These are phyloP conservation scores for Carex pumila DNA, from an alignment of 176 grass and related monocot species.

Conservation along the genomic window DNA sequence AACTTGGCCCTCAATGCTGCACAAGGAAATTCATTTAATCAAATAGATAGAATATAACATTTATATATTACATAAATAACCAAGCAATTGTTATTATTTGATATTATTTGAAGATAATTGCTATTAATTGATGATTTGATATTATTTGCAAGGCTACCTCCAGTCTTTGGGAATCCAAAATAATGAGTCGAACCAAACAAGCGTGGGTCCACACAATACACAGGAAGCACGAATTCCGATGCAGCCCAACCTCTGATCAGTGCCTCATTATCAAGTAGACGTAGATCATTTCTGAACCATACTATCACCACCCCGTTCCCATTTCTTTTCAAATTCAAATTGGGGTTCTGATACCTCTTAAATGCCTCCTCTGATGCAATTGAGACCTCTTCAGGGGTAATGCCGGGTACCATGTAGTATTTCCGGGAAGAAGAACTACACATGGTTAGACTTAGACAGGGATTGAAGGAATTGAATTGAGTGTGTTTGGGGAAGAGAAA, in stretches of 20 bases:
- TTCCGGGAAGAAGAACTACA: constrained; percentile 2
- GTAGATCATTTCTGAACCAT: constrained; percentile 88
- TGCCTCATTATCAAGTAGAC: constrained; percentile 67
- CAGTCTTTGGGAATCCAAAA: constrained; percentile 88
- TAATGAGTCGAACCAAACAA: constrained; percentile 43
- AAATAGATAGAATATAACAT: too few relatives aligned
- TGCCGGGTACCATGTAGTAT: constrained; percentile 36
- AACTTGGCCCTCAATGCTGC: too few relatives aligned
- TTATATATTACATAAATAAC: too few relatives aligned
- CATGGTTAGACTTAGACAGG: constrained; percentile 14
- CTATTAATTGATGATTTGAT: too few relatives aligned
- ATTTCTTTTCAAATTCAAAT: constrained; percentile 21
- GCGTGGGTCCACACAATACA: constrained; percentile 77
- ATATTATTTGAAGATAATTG: too few relatives aligned
- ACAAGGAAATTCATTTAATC: too few relatives aligned
- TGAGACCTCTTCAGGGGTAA: constrained; percentile 26
- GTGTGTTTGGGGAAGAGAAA: constrained; percentile 14
- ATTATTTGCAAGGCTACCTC: constrained; percentile 25
- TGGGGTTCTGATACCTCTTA: constrained; percentile 26
- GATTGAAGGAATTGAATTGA: not conserved
- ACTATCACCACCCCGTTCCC: constrained; percentile 43
- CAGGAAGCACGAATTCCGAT: constrained; percentile 50
- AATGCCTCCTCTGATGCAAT: constrained; percentile 41
- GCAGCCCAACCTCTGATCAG: constrained; percentile 49
- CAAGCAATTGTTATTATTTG: too few relatives aligned